A percentile compares a stretch with the other conserved stretches of the same genome.
Evolutionary conservation across 371 early-diverging fungal species (phyloP).

Genomic region (Phascolomyces articulosus): DNA sequence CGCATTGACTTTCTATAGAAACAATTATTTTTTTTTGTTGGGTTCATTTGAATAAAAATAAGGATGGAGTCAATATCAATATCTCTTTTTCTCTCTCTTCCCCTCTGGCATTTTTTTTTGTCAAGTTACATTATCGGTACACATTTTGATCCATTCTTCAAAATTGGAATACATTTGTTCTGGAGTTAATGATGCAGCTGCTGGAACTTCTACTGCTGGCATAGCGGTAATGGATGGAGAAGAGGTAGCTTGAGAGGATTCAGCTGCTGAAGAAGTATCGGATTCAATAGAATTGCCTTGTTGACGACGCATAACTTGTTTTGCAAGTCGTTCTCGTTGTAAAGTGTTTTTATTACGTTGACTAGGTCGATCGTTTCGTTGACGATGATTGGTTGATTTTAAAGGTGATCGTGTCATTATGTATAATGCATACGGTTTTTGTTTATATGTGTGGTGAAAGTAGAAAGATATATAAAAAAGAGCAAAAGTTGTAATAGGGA

Average conservation of each 20-base stretch:
- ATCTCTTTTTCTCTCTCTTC: too few relatives aligned
- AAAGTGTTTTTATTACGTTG: not conserved
- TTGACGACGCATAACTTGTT: constrained; percentile 9
- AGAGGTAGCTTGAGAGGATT: not conserved
- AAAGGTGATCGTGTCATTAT: constrained; percentile 14
- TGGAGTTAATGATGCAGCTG: constrained; percentile 31
- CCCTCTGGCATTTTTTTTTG: too few relatives aligned
- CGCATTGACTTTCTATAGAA: constrained; percentile 92
- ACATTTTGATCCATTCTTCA: constrained; percentile 98
- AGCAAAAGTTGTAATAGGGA: not conserved
- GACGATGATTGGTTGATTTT: constrained; percentile 1
- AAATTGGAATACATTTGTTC: constrained; percentile 67
- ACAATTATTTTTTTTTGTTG: not conserved
- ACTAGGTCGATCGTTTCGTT: not conserved
- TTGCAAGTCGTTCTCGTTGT: constrained; percentile 20
- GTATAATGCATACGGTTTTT: too few relatives aligned
- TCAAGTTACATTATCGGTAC: constrained; percentile 95
- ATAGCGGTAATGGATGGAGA: too few relatives aligned
- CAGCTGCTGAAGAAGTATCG: not conserved
- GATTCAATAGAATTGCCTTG: not conserved
- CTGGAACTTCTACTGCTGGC: constrained; percentile 13
- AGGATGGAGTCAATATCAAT: too few relatives aligned
- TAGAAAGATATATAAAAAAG: not conserved
- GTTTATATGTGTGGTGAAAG: too few relatives aligned
- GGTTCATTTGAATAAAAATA: not conserved